phyloP scores from a whole-genome alignment of 2,329 filamentous ascomycete species.

The Arthroderma sp. region DNA sequence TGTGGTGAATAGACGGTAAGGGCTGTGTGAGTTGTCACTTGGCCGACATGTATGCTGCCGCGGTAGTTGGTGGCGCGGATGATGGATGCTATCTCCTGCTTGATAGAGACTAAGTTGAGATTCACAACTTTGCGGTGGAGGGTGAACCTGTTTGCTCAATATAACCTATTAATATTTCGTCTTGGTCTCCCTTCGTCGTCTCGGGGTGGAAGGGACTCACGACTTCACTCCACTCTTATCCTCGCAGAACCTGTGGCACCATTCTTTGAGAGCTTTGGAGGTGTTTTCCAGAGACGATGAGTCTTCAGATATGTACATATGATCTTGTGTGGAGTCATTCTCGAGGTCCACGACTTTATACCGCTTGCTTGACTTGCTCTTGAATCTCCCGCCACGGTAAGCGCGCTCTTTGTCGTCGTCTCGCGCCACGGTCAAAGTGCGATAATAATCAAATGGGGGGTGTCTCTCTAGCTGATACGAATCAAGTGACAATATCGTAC shows the following conservation, averaged over 20 bases:
- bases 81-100: conserved; percentile 24
- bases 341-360: conserved; percentile 3
- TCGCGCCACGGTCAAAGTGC: conserved; percentile 15
- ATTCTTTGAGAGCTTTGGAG: conserved; percentile 15
- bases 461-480: background rate
- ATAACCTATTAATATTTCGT: background rate
- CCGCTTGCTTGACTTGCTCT: conserved; percentile 9
- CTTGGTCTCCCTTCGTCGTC: background rate
- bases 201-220: conserved; percentile 16
- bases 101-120: conserved; percentile 19
- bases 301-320: background rate
- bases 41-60: conserved; percentile 21
- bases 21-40: conserved; percentile 18
- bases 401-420: conserved; percentile 19
- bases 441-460: conserved; percentile 3
- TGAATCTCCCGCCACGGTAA: conserved; percentile 20
- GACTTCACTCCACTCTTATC: conserved; percentile 29
- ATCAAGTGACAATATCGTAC: background rate
- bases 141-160: conserved; percentile 25
- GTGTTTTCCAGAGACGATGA: conserved; percentile 11
- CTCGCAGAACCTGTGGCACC: conserved; percentile 28
- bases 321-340: too few species aligned
- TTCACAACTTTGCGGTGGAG: conserved; percentile 19
- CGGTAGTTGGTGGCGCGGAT: conserved; percentile 30
- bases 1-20: conserved; percentile 30